Conservation (phyloP, 495 filamentous ascomycete genomes). For the Penicillium odoratum region DNA sequence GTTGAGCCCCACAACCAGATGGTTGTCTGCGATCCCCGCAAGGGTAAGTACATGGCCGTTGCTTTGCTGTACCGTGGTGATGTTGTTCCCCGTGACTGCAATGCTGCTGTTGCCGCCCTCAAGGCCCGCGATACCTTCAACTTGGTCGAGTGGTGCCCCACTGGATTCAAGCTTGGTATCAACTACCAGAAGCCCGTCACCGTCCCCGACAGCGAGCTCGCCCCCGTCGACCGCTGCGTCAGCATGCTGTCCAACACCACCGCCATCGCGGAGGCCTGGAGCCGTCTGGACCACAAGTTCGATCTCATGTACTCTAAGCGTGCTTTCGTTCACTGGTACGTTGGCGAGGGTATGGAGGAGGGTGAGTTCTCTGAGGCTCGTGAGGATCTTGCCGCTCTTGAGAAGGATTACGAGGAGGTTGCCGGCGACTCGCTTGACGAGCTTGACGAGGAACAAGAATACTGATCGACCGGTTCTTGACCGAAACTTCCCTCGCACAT, state of each 20-base stretch:
- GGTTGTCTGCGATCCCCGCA: conserved; percentile 89
- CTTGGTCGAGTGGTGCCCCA: conserved; percentile 95
- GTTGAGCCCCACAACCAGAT: conserved; percentile 97
- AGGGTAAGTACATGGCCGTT: conserved; percentile 94
- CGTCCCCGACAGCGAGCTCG: conserved; percentile 76
- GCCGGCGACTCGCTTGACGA: conserved; percentile 66
- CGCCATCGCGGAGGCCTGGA: conserved; percentile 88
- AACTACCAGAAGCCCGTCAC: conserved; percentile 85
- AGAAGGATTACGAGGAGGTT: conserved; percentile 93
- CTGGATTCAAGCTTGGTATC: conserved; percentile 93
- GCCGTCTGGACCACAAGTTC: conserved; percentile 87
- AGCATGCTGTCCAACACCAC: conserved; percentile 93
- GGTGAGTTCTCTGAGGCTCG: conserved; percentile 90
- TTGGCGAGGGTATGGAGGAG: conserved; percentile 95
- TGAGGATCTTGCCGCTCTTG: conserved; percentile 84
- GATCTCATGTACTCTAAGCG: conserved; percentile 97
- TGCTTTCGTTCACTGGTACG: conserved; percentile 94
- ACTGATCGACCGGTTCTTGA: conserved; percentile 47
- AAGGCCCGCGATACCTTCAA: conserved; percentile 90
- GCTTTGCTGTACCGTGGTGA: conserved; percentile 89
- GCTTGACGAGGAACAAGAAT: conserved; percentile 63
- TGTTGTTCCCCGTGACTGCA: conserved; percentile 83
- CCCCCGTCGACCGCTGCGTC: conserved; percentile 81
- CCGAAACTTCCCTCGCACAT: conserved; percentile 7
- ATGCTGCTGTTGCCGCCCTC: conserved; percentile 71